Conservation (phyloP, 2,329 filamentous ascomycete species). For the Sphaerulina musiva region DNA sequence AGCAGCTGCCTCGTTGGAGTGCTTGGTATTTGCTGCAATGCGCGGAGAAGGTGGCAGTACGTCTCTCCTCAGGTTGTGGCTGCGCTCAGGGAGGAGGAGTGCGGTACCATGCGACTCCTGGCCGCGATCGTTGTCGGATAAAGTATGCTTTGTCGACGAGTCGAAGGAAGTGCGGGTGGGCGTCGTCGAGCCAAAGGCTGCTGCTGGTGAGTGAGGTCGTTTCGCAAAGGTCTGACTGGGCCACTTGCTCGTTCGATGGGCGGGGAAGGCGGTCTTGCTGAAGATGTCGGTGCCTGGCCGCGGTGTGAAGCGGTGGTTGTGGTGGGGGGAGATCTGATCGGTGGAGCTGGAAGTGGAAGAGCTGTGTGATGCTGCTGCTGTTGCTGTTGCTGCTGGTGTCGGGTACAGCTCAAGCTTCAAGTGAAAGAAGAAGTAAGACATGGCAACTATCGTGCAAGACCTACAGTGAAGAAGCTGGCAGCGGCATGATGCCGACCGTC, state of each 20-base stretch:
- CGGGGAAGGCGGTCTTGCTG: conserved; percentile 36
- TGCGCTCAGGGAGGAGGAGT: conserved; percentile 32
- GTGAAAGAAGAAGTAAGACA: conserved; percentile 60
- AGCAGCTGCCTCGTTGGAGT: conserved; percentile 46
- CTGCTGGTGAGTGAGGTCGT: conserved; percentile 11
- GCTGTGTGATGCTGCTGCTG: conserved; percentile 3
- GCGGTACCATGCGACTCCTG: conserved; percentile 33
- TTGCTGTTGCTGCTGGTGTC: conserved; percentile 17
- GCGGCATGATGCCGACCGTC: not conserved
- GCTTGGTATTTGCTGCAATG: conserved; percentile 29
- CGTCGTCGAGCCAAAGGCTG: conserved; percentile 2
- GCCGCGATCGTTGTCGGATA: conserved; percentile 16
- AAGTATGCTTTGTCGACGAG: conserved; percentile 12
- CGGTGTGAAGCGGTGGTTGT: conserved; percentile 32
- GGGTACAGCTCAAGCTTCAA: conserved; percentile 54
- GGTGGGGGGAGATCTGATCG: too few relatives aligned
- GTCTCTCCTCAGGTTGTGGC: conserved; percentile 34
- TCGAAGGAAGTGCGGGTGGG: conserved; percentile 7
- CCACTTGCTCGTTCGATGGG: conserved; percentile 38
- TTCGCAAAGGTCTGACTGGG: conserved; percentile 18
- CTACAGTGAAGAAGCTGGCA: conserved; percentile 5
- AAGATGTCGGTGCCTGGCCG: conserved; percentile 42
- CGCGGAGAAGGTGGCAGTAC: conserved; percentile 29
- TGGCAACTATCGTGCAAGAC: conserved; percentile 29
- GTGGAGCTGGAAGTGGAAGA: not conserved